Percentiles rank a stretch among this genome's conserved stretches.
phyloP scores from a whole-genome alignment of 1,284 basidiomycete genomes.

The Cryptococcus sp. region DNA sequence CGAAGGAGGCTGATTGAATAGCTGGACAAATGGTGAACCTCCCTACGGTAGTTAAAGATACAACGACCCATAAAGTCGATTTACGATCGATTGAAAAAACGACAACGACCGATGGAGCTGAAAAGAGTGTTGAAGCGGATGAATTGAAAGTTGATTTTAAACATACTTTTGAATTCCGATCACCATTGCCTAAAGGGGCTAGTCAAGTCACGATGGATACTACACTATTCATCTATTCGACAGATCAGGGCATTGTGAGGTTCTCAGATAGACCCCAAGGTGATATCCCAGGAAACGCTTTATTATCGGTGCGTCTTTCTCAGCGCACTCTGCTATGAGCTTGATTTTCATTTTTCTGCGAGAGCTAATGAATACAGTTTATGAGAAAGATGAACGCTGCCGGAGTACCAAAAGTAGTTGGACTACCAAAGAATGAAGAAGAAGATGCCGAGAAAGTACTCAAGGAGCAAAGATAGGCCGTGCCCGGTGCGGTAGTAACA shows the following conservation, averaged over 20 bases:
- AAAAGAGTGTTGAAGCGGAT: constrained; percentile 6
- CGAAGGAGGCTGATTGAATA: constrained; percentile 5
- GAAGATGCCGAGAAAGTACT: constrained; percentile 7
- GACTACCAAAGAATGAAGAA: constrained; percentile 10
- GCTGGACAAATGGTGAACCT: constrained; percentile 38
- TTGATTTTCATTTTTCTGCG: no score
- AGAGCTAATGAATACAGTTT: constrained; percentile 2
- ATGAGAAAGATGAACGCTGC: constrained; percentile 11
- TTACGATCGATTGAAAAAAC: constrained; percentile 10
- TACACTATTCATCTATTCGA: constrained; percentile 25
- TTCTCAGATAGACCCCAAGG: constrained; percentile 34
- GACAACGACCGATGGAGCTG: constrained; percentile 9
- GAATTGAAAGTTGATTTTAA: constrained; percentile 30
- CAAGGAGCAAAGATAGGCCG: background rate
- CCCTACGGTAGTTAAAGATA: constrained; percentile 23
- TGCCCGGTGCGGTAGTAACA: no score
- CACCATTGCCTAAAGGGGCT: constrained; percentile 15
- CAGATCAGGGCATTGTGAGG: constrained; percentile 31
- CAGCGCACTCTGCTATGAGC: no score
- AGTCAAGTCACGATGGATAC: constrained; percentile 33
- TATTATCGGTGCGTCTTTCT: constrained; percentile 13
- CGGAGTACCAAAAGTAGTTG: constrained; percentile 8
- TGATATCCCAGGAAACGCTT: constrained; percentile 27
- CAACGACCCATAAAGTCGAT: constrained; percentile 25
- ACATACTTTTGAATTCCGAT: constrained; percentile 29